Percentiles rank a stretch among this genome's conserved stretches.
Evolutionary conservation across 164 flowering plant genomes (phyloP).

Genomic region (Vitis cinerea): DNA sequence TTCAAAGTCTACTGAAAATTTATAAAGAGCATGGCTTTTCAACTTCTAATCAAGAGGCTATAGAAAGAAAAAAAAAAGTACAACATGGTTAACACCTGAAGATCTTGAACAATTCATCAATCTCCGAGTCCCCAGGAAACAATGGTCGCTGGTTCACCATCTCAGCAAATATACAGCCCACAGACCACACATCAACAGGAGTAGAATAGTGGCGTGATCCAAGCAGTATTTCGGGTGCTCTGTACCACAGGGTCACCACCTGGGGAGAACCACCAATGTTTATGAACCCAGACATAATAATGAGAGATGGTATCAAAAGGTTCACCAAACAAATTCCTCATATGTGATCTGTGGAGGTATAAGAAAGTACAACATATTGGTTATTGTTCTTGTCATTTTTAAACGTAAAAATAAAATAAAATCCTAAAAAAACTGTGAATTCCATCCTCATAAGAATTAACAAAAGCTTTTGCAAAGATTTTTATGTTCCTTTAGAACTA

Average conservation of each 20-base stretch:
- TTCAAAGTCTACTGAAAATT: not conserved
- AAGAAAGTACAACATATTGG: no score
- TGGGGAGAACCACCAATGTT: constrained; percentile 22
- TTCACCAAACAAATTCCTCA: no score
- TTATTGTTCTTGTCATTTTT: no score
- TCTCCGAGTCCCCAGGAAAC: constrained; percentile 99
- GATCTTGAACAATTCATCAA: constrained; percentile 91
- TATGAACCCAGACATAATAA: not conserved
- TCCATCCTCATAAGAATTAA: no score
- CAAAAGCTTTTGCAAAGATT: no score
- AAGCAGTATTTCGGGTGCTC: constrained; percentile 98
- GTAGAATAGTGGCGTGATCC: constrained; percentile 97
- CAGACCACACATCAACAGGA: constrained; percentile 98
- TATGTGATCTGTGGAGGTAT: no score
- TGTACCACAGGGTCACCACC: constrained; percentile 98
- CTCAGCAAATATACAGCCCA: constrained; percentile 99
- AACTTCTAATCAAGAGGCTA: not conserved
- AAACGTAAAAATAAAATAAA: not conserved
- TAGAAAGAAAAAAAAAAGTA: not conserved
- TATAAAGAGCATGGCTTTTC: not conserved
- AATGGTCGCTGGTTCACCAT: constrained; percentile 91
- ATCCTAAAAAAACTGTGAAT: no score
- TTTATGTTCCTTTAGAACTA: no score
- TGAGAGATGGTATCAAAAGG: no score
- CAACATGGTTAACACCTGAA: constrained; percentile 60